Percentiles rank a stretch among this genome's conserved stretches.
These are phyloP conservation scores for Candida sp. DNA, from an alignment of 1,139 yeast genomes.

Conservation along the genomic window DNA sequence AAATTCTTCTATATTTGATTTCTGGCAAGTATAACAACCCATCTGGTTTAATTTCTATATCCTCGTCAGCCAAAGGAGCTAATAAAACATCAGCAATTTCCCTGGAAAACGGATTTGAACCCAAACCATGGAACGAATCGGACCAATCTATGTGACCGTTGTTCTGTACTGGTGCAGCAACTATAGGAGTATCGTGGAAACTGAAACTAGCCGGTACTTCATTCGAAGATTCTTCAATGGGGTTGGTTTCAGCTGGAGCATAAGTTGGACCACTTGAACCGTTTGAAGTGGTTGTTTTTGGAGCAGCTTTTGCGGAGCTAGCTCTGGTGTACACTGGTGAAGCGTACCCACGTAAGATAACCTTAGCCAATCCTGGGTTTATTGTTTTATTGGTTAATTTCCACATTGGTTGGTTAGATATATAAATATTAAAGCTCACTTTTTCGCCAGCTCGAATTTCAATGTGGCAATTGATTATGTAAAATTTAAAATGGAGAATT, in stretches of 20 bases:
- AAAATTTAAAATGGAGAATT: neutral
- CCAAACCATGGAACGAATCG: conserved; percentile 79
- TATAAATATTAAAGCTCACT: neutral
- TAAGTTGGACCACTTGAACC: no score
- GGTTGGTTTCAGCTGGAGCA: neutral
- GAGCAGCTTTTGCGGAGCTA: neutral
- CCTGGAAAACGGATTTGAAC: conserved; percentile 65
- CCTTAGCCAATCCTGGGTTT: conserved; percentile 2
- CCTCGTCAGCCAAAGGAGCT: conserved; percentile 59
- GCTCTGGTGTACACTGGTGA: conserved; percentile 1
- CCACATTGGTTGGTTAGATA: neutral
- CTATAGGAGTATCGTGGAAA: conserved; percentile 1
- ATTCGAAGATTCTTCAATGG: neutral
- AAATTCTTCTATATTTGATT: conserved; percentile 85
- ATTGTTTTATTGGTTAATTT: conserved; percentile 1
- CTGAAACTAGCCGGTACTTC: neutral
- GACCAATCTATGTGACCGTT: conserved; percentile 56
- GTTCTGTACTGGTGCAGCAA: neutral
- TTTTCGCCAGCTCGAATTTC: neutral
- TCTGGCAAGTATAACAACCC: conserved; percentile 91
- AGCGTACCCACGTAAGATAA: conserved; percentile 1
- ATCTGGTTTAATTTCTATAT: conserved; percentile 93
- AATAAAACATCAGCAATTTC: conserved; percentile 58
- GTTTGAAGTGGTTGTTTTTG: neutral
- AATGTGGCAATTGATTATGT: neutral